Evolutionary conservation across 1,284 basidiomycete species (phyloP), one percentile per base, ranked within the genome.

Genomic region (Ganoderma boninense): DNA sequence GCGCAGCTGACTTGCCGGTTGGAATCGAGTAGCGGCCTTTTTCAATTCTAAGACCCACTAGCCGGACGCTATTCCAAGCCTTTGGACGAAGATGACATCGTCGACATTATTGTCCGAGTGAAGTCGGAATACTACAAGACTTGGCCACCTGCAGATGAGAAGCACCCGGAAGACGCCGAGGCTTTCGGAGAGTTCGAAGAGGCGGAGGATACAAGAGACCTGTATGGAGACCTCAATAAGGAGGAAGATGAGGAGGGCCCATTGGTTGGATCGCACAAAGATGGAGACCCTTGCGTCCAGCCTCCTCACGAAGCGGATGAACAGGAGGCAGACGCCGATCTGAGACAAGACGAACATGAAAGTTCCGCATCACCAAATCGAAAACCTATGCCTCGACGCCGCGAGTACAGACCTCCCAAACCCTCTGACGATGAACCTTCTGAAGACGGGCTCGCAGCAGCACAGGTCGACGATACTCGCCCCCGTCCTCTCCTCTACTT

Each of bases 61-160:
- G 91, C 86, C 3, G 88, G 90, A 59, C 87, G 90, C 56, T 92
- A 93, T 77, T 85, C 86, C 46, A 85, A 87, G 64, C 84, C 85
- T 52, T 80, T 93, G 38, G 91, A 93, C 72, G 89, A 94, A 75
- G 92, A 94, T 79, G 93, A 94, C 76, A 90, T 94, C 63, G 84
- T 94, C 46, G 90, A 94, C 77, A 80, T 94, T 2, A 43, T 61
- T 2, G 65, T 69, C 10, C 52, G 64, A 16, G 29, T 44, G 13
- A 65, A 66, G 46, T 62, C 68, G 42, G 61, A 70, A 16, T 62
- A 67, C 42, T 74, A 74, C 62, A 71, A 69, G 29, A 78, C 78
- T 38, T 79, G 80, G 71, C 84, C 86, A 77, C 87, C 86, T 26
- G 82, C 87, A 54, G 77, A 80, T 11, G 79, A 80, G 52, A 74